Evolutionary conservation across 352 stramenopile genomes (phyloP), one percentile per base, ranked within the genome.

Genomic region (Blastocystis sp.): DNA sequence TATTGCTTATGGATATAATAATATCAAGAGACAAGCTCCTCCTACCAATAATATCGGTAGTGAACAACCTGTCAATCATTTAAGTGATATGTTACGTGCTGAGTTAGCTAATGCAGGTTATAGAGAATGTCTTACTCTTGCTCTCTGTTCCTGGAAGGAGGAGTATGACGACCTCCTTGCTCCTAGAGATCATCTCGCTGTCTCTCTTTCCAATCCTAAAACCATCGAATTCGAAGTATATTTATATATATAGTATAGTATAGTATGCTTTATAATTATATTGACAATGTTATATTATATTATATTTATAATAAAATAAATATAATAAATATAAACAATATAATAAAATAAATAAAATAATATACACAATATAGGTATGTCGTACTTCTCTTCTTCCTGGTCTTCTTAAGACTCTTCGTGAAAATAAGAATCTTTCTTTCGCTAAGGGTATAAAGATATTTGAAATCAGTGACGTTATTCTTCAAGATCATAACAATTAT

Each of bases 1-100:
- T 34, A 97, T 99, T 66, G 90, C 92, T 0, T 98, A 95, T 72
- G 92, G 92, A 33, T 99, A 95, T 72, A 95, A 96, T 77, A 98
- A 96, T 65, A 95, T 99, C 68, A 79, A 83, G 35, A 83, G 83
- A 34, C 91, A 76, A 56, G 79, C 95, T 28, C 91, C 92, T 25
- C 68, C 75, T 11, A 96, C 88, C 32, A 78, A 88, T 68, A 94
- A 86, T 4, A 89, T 95, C 21, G 92, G 88, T 48, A 75, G 76
- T 46, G 78, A 91, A 35, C 84, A 95, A 68, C 90, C 89, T 5
- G 75, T 98, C 1, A 98, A 98, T 76, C 86, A 93, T 56, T 77
- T 98, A 31, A 47, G 32, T 19, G 92, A 99, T 70, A 78, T 94
- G 47, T 69, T 99, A 32, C 81, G 92, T 16, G 83, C 94, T 55